Conservation (phyloP, 1,139 yeast genomes). For the Pichia sp. region DNA sequence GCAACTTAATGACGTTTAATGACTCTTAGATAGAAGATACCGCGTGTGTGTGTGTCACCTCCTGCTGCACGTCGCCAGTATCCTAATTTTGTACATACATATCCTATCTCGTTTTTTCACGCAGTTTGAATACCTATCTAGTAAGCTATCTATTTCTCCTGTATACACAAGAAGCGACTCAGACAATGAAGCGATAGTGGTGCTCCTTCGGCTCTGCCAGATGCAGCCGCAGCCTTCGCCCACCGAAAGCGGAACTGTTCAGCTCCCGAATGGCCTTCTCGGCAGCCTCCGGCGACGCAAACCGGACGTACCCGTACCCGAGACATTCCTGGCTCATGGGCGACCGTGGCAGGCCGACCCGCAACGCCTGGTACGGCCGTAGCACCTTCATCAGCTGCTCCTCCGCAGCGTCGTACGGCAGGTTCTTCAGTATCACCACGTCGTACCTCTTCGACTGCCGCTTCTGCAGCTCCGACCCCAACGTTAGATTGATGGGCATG, state of each 20-base stretch:
- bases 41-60: not conserved
- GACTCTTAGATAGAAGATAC: not conserved
- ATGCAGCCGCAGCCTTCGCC: slow-evolving; percentile 42
- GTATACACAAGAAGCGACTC: not conserved
- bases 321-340: slow-evolving; percentile 30
- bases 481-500: slow-evolving; percentile 23
- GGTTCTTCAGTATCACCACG: slow-evolving; percentile 24
- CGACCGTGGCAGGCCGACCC: slow-evolving; percentile 27
- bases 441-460: slow-evolving; percentile 20
- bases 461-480: slow-evolving; percentile 12
- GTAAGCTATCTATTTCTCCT: not conserved
- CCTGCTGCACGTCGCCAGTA: not conserved
- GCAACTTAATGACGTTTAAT: slow-evolving; percentile 4
- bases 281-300: slow-evolving; percentile 43
- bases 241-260: slow-evolving; percentile 39
- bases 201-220: slow-evolving; percentile 42
- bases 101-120: not conserved
- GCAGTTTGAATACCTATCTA: not conserved
- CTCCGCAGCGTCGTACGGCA: slow-evolving; percentile 27
- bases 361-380: slow-evolving; percentile 25
- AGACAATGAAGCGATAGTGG: slow-evolving; percentile 26
- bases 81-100: not conserved
- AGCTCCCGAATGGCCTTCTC: slow-evolving; percentile 41
- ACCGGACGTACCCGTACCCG: slow-evolving; percentile 55
- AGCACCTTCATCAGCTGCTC: slow-evolving; percentile 25